Percentiles rank a stretch among this genome's conserved stretches.
These are phyloP conservation scores for Dictyostelium capitatum DNA, from an alignment of 78 protist genomes.

Conservation along the genomic window DNA sequence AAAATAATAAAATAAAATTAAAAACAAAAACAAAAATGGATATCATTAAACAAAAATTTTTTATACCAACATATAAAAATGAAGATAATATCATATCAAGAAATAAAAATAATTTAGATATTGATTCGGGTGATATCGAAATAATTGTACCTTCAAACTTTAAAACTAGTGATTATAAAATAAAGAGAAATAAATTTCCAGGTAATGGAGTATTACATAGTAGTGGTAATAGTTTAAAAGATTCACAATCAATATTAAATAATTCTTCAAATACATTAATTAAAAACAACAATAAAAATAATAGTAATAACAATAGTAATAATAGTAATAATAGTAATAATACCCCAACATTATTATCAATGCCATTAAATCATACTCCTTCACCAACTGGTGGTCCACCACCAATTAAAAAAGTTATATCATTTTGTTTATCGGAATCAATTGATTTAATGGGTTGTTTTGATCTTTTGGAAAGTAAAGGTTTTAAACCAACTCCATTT, in stretches of 20 bases:
- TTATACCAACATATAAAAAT: not conserved
- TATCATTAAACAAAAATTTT: not conserved
- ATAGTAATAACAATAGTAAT: no score
- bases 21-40: not conserved
- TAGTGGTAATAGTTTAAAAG: not conserved
- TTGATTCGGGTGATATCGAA: not conserved
- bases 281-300: no score
- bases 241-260: not conserved
- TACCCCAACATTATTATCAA: not conserved
- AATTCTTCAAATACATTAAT: not conserved
- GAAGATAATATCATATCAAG: not conserved
- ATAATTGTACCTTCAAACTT: not conserved
- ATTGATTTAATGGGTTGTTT: not conserved
- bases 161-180: not conserved
- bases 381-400: not conserved
- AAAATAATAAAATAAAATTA: not conserved
- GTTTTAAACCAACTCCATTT: constrained; percentile 2
- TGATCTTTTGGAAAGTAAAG: not conserved
- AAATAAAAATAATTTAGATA: not conserved
- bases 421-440: constrained; percentile 22
- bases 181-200: constrained; percentile 1
- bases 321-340: no score
- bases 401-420: constrained; percentile 6
- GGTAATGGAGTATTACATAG: not conserved
- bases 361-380: not conserved